Evolutionary conservation across 768 basidiomycete species (phyloP), one percentile per base, ranked within the genome.

Genomic region (Lentinula aciculospora): DNA sequence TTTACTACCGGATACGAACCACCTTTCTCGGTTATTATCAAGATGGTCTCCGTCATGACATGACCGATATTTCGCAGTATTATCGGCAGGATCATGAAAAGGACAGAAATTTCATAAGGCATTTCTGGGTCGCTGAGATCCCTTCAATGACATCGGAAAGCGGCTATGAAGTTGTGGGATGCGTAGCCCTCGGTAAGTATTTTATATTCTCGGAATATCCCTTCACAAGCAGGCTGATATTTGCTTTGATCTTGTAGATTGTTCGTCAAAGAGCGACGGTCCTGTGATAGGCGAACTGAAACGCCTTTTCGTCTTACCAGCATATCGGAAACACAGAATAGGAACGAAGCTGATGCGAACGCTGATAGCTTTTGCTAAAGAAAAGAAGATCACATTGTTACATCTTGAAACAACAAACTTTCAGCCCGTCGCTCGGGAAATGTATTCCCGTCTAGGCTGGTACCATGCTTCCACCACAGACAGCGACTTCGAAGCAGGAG

Each of bases 141-240:
- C 40, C 54, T 21, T 56, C 53, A 6, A 15, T 36, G 29, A 54
- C 34, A 27, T 54, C 54, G n/a, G 40, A 56, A 44, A 28, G 28
- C n/a, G 54, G 54, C 25, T 56, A 42, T 40, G 42, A 56, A 56
- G 42, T 56, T 28, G 54, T 56, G 40, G 54, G 54, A 4, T 56
- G 54, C 32, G 54, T 56, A 9, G 54, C 54, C 15, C 54, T 56
- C 54, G 54, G 54, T 56, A 45, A 56, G 44, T 31, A 3, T 15
- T 17, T 44, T 15, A 21, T 44, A n/a, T 19, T 29, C 25, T 13
- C n/a, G 25, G 23, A 25, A 44, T 29, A n/a, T 54, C 23, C 40
- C 28, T 42, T 29, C n/a, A n/a, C n/a, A n/a, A n/a, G n/a, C n/a
- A n/a, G 32, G 13, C 32, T 34, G 31, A 32, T 32, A 32, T n/a